A percentile compares a stretch with the other conserved stretches of the same genome.
Conservation (phyloP, 371 early-diverging fungal genomes). For the Mucor plumbeus region DNA sequence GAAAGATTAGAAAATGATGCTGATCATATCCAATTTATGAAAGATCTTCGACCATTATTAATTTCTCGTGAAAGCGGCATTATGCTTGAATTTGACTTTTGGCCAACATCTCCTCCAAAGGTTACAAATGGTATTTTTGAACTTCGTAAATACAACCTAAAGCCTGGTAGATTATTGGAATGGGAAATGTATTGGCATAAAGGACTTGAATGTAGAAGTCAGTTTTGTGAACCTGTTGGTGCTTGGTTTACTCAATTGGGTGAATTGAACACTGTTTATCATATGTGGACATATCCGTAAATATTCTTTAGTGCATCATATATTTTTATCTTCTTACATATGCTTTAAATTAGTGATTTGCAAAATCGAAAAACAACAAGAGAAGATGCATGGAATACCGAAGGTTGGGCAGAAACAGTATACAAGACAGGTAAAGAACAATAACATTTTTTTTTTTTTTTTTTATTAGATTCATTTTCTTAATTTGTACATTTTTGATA, state of each 20-base stretch:
- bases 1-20: constrained; percentile 56
- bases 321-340: neutral
- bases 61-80: constrained; percentile 79
- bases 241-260: constrained; percentile 97
- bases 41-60: constrained; percentile 71
- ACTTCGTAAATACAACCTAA: constrained; percentile 82
- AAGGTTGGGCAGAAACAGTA: constrained; percentile 94
- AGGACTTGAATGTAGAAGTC: constrained; percentile 86
- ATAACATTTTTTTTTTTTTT: neutral
- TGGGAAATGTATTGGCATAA: constrained; percentile 93
- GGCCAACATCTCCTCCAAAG: constrained; percentile 81
- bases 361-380: constrained; percentile 85
- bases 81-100: constrained; percentile 92
- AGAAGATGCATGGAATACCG: constrained; percentile 91
- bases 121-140: constrained; percentile 88
- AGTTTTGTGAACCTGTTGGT: constrained; percentile 90
- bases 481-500: constrained; percentile 23
- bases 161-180: constrained; percentile 90
- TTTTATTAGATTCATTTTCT: neutral
- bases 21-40: constrained; percentile 53
- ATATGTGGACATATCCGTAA: constrained; percentile 92
- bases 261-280: constrained; percentile 87
- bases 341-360: constrained; percentile 59
- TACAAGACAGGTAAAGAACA: constrained; percentile 76
- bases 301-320: no score